These are phyloP conservation scores for Barbarea vulgaris DNA, from an alignment of 345 rosid species.

Conservation along the genomic window DNA sequence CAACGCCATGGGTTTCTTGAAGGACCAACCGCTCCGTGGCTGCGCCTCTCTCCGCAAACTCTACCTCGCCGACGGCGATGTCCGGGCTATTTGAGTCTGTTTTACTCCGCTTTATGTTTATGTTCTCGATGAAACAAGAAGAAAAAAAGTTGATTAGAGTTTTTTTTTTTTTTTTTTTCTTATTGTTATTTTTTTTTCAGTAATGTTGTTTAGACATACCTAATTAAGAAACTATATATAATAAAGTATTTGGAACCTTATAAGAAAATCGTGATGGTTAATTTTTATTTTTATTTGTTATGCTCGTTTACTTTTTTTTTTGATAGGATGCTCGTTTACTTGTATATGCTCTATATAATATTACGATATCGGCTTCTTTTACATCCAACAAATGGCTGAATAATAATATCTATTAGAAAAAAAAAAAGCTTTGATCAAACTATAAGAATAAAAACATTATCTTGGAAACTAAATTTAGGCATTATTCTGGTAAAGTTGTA, in stretches of 20 bases:
- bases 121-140: background rate
- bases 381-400: background rate
- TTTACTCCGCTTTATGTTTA: background rate
- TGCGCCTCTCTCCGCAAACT: slow-evolving; percentile 50
- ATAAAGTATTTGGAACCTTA: slow-evolving; percentile 25
- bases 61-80: slow-evolving; percentile 45
- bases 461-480: background rate
- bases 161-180: background rate
- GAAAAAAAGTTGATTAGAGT: slow-evolving; percentile 6
- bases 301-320: too few species aligned
- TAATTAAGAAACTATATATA: slow-evolving; percentile 10
- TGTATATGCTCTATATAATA: background rate
- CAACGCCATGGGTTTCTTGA: slow-evolving; percentile 69
- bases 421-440: too few species aligned
- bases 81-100: slow-evolving; percentile 34
- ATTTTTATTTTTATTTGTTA: background rate
- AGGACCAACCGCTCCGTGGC: slow-evolving; percentile 42
- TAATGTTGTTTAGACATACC: slow-evolving; percentile 8
- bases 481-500: background rate
- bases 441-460: too few species aligned
- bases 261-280: background rate
- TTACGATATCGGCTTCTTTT: background rate
- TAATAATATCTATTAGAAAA: background rate
- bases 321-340: background rate
- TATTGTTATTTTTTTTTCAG: background rate